A percentile compares a stretch with the other conserved stretches of the same genome.
Evolutionary conservation across 2,329 filamentous ascomycete species (phyloP).

Genomic region (Fonsecaea monophora): DNA sequence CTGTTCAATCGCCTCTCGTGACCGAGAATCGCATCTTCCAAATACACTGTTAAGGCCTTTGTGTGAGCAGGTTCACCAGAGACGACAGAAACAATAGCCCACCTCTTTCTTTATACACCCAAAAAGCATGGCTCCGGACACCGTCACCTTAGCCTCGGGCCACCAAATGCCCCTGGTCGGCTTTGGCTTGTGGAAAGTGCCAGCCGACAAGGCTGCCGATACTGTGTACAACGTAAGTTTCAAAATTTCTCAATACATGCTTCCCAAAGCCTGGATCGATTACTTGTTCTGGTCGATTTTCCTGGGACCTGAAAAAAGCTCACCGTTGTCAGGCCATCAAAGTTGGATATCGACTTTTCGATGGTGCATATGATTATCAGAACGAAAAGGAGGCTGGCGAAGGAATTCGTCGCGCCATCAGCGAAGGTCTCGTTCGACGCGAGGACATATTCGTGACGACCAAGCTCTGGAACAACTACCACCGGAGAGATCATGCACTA

Average conservation of each 20-base stretch:
- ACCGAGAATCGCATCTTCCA: too few species aligned
- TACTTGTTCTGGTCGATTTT: too few species aligned
- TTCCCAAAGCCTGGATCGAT: background rate
- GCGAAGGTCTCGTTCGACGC: conserved; percentile 80
- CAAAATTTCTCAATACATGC: background rate
- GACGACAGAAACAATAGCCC: background rate
- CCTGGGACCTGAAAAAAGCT: too few species aligned
- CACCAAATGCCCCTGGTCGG: conserved; percentile 53
- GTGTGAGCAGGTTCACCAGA: background rate
- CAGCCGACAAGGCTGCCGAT: conserved; percentile 74
- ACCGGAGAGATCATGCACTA: conserved; percentile 78
- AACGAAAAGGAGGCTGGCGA: conserved; percentile 81
- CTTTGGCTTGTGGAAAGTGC: conserved; percentile 77
- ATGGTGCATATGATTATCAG: conserved; percentile 74
- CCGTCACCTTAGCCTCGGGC: conserved; percentile 37
- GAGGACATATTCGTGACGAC: conserved; percentile 90
- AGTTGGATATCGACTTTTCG: conserved; percentile 66
- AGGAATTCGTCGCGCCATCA: conserved; percentile 78
- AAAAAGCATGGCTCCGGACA: conserved; percentile 9
- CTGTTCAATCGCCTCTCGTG: too few species aligned
- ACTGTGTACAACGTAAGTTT: conserved; percentile 72
- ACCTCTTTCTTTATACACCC: background rate
- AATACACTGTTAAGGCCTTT: too few species aligned
- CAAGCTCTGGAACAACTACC: conserved; percentile 94
- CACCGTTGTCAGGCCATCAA: conserved; percentile 56